These are phyloP conservation scores for Exophiala lecanii-corni DNA, from an alignment of 2,329 filamentous ascomycete genomes.

Conservation along the genomic window DNA sequence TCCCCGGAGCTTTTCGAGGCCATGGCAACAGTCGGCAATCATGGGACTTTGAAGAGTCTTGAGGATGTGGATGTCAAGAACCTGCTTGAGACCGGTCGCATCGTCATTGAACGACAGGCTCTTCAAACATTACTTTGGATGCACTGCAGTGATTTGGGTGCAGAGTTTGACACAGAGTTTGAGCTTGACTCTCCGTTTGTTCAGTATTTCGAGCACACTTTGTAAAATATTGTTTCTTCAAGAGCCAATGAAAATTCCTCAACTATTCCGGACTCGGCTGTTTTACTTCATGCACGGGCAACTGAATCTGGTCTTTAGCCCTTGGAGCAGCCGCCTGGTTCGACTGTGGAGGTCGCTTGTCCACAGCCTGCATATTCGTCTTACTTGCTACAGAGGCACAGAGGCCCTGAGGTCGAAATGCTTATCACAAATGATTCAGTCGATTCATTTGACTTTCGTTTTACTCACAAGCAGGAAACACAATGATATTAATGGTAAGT, in stretches of 20 bases:
- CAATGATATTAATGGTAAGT: too few relatives aligned
- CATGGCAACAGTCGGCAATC: conserved; percentile 58
- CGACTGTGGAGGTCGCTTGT: too few relatives aligned
- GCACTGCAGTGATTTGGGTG: neutral
- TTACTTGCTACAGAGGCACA: too few relatives aligned
- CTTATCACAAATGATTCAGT: too few relatives aligned
- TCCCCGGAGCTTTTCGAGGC: conserved; percentile 51
- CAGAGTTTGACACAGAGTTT: neutral
- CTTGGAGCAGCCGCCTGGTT: too few relatives aligned
- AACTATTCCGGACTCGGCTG: too few relatives aligned
- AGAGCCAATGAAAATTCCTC: neutral
- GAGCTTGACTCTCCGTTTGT: neutral
- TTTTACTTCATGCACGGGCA: too few relatives aligned
- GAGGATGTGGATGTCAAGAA: conserved; percentile 95
- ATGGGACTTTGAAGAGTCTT: conserved; percentile 65
- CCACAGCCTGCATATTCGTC: too few relatives aligned
- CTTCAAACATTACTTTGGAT: conserved; percentile 50
- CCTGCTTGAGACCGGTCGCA: conserved; percentile 73
- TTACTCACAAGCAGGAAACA: too few relatives aligned
- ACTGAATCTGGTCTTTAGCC: too few relatives aligned
- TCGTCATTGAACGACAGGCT: conserved; percentile 81
- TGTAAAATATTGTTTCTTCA: neutral
- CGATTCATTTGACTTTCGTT: too few relatives aligned
- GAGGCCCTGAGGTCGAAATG: too few relatives aligned
- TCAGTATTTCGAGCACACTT: neutral